Conservation (phyloP, 2,329 filamentous ascomycete genomes). For the Colletotrichum sublineola region DNA sequence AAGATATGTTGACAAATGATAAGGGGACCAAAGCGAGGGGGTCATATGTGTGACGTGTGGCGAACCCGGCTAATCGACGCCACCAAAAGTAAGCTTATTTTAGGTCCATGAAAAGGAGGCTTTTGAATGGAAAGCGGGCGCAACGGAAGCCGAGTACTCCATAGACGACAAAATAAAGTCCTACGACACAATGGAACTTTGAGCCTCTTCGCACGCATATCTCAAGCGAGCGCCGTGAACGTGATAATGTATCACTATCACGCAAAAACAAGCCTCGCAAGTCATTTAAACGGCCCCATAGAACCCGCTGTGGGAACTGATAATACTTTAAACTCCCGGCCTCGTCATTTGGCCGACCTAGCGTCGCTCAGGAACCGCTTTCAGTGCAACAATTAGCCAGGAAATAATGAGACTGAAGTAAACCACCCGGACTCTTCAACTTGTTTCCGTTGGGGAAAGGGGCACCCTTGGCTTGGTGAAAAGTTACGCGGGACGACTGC, state of each 20-base stretch:
- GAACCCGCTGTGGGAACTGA: conserved; percentile 21
- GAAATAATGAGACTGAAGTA: background rate
- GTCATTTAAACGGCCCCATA: conserved; percentile 6
- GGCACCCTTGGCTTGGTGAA: background rate
- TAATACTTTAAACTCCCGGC: conserved; percentile 20
- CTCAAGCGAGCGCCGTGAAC: background rate
- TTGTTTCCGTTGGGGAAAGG: background rate
- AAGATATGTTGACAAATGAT: background rate
- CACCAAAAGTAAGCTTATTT: conserved; percentile 28
- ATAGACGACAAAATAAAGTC: background rate
- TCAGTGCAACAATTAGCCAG: background rate
- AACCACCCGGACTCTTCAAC: conserved; percentile 6
- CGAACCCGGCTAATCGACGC: background rate
- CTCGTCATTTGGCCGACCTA: background rate
- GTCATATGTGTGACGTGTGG: background rate
- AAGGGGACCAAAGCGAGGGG: background rate
- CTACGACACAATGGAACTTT: background rate
- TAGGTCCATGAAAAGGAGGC: background rate
- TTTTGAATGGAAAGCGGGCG: background rate
- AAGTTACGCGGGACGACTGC: background rate
- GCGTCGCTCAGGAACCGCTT: background rate
- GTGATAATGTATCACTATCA: conserved; percentile 13
- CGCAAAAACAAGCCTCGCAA: conserved; percentile 9
- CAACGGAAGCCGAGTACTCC: background rate
- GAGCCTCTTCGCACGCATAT: background rate